phyloP scores from a whole-genome alignment of 2,329 filamentous ascomycete genomes.

The Aureobasidium sp. region DNA sequence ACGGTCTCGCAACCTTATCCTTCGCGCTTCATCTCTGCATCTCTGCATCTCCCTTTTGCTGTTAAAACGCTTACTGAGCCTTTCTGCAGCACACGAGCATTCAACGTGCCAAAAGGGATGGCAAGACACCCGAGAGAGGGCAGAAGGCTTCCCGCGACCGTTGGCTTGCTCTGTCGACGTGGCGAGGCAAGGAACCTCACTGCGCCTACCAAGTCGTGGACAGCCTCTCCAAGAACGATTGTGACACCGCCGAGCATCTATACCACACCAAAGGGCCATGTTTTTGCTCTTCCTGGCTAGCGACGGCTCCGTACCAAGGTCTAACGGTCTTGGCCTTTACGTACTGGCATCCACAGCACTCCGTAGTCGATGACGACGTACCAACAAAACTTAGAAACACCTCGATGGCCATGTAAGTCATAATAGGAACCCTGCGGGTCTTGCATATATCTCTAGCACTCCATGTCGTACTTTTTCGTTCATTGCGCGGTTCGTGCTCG shows the following conservation, averaged over 20 bases:
- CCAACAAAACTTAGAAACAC: not conserved
- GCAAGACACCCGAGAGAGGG: not conserved
- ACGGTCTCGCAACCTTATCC: not conserved
- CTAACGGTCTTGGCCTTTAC: slow-evolving; percentile 12
- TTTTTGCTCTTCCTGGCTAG: not conserved
- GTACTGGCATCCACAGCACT: not conserved
- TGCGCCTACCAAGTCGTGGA: not conserved
- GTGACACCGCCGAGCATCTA: slow-evolving; percentile 10
- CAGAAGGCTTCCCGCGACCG: not conserved
- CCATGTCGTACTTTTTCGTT: not conserved
- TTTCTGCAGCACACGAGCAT: not conserved
- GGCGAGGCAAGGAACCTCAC: not conserved
- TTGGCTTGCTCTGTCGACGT: not conserved
- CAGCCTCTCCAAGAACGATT: not conserved
- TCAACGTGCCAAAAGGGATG: not conserved
- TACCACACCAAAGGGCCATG: not conserved
- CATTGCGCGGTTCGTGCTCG: not conserved
- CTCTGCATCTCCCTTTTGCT: not conserved
- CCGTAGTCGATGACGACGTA: not conserved
- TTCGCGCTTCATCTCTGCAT: not conserved
- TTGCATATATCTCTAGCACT: not conserved
- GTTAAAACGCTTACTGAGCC: not conserved
- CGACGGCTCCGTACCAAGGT: not conserved
- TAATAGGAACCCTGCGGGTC: not conserved
- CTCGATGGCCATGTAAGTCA: not conserved